Percentiles rank a stretch among this genome's conserved stretches.
Evolutionary conservation across 768 basidiomycete genomes (phyloP).

Genomic region (Daedaleopsis nitida): DNA sequence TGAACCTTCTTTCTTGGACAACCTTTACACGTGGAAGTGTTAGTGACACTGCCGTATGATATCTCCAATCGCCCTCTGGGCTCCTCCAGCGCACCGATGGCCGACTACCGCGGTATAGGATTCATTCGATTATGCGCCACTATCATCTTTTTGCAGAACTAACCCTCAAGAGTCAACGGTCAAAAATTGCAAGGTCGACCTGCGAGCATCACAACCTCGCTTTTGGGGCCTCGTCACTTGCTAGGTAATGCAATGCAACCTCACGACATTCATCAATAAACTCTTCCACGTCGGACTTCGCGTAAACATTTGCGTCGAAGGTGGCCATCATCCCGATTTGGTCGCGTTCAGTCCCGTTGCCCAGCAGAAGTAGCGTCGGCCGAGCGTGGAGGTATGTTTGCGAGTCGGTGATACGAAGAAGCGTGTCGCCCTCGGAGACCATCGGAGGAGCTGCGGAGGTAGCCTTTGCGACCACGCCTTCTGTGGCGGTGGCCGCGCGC

Average conservation of each 20-base stretch:
- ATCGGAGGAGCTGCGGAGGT: background rate
- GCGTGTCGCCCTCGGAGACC: background rate
- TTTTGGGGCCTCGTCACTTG: slow-evolving; percentile 4
- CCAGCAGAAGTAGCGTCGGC: slow-evolving; percentile 51
- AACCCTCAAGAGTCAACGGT: no score
- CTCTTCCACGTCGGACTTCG: slow-evolving; percentile 41
- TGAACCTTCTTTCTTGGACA: background rate
- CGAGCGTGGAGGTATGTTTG: slow-evolving; percentile 39
- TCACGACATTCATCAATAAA: slow-evolving; percentile 49
- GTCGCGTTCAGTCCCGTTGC: slow-evolving; percentile 37
- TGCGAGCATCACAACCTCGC: background rate
- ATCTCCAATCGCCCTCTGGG: no score
- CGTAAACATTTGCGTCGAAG: slow-evolving; percentile 51
- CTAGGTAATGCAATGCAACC: slow-evolving; percentile 36
- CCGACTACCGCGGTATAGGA: no score
- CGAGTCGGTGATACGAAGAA: slow-evolving; percentile 19
- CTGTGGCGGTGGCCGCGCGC: background rate
- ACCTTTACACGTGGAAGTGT: background rate
- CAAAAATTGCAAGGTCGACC: background rate
- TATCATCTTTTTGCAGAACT: no score
- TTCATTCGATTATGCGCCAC: no score
- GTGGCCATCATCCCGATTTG: slow-evolving; percentile 36
- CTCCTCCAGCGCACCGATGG: no score
- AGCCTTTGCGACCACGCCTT: background rate
- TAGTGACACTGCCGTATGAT: no score